Evolutionary conservation across 352 stramenopile species (phyloP), one percentile per base, ranked within the genome.

Genomic region (Saprolegnia parasitica): DNA sequence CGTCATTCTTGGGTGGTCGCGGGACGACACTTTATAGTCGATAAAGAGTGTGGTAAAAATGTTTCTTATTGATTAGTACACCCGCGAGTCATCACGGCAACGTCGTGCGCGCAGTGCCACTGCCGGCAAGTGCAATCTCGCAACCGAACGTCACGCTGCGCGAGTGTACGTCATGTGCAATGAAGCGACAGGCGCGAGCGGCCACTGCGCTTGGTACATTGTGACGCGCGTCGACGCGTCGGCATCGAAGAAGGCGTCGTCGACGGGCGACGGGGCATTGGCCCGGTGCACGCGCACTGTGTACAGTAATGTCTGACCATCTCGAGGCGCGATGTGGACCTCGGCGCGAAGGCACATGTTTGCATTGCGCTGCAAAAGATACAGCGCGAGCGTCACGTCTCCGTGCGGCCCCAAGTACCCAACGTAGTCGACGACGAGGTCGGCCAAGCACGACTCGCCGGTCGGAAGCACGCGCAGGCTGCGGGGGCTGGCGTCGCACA

Each of bases 391-490:
- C 16, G 11, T 15, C 24, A 60, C 11, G 11, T 16, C 52, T 16
- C 52, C 52, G 24, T 35, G 13, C 13, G 52, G 52, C 11, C 24
- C 52, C 13, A 60, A 11, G 24, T 4, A 16, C 32, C 63, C 63
- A 5, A 70, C 23, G 26, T 70, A 70, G 39, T 70, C 63, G 50
- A 70, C 55, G n/a, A 24, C 46, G 16, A 70, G 49, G 35, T 37
- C 54, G 24, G 16, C 52, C 45, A 70, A 23, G 54, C 63, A 70
- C 20, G 46, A 62, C 29, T 70, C 63, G 21, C 63, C 63, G 16
- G 32, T 39, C 9, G 63, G 63, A 1, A 70, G 46, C 16, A 70
- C 63, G 23, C 63, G 45, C 16, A 70, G 26, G 21, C 63, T 61
- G 49, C 61, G 63, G 0, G 63, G 32, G 8, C 5, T 23, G 9